Conservation (phyloP, 257 asterid genomes). For the Solanum raphanifolium region DNA sequence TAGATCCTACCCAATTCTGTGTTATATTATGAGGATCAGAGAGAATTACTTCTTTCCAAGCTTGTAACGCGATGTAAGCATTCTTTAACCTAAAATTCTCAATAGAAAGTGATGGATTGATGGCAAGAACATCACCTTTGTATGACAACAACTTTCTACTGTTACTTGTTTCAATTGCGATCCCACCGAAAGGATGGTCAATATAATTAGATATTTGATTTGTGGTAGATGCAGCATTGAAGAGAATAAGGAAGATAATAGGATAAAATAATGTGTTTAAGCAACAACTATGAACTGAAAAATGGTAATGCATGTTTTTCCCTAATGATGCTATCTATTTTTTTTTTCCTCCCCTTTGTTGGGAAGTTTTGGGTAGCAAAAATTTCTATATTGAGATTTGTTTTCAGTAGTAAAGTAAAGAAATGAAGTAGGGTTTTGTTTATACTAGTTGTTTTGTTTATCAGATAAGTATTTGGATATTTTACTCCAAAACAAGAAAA, state of each 20-base stretch:
- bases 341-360: neutral
- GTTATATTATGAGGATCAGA: constrained; percentile 53
- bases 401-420: neutral
- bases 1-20: constrained; percentile 40
- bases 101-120: constrained; percentile 25
- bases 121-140: constrained; percentile 40
- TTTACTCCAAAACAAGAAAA: neutral
- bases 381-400: neutral
- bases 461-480: neutral
- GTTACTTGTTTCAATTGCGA: neutral
- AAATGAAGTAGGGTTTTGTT: neutral
- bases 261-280: constrained; percentile 8
- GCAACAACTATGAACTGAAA: neutral
- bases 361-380: neutral
- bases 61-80: constrained; percentile 58
- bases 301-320: neutral
- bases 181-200: neutral
- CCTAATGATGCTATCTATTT: neutral
- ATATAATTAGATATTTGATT: neutral
- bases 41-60: constrained; percentile 48
- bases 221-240: constrained; percentile 5
- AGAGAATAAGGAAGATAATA: constrained; percentile 13
- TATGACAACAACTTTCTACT: constrained; percentile 25
- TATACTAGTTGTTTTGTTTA: neutral
- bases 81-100: constrained; percentile 37